Base-by-base conservation (phyloP, 2,329 filamentous ascomycete genomes). In the Colletotrichum sp. region DNA sequence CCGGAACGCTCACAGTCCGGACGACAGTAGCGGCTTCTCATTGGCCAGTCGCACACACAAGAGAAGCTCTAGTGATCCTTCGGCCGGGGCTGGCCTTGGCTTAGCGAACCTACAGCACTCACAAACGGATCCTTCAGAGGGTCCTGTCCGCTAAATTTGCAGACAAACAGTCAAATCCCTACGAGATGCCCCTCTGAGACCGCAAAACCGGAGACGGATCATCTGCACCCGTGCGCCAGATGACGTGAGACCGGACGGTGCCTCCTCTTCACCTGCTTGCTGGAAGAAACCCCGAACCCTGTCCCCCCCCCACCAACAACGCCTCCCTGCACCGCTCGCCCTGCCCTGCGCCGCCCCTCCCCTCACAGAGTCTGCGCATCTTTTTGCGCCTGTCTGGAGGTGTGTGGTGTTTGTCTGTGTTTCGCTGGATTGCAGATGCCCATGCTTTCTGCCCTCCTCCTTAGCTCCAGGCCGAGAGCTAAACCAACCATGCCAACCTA, bases 221-320 rank as follows among this genome's bases (percentile, higher is more conserved):
- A 34, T 68, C 36, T 63, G 69, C 39, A 72, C 36, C 73, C 73
- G 72, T 64, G 55, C 69, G 72, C 69, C n/a, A 44, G 69, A 75
- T 75, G 73, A 75, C 73, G 68, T 75, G 69, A 75, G 73, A 72
- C 32, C 16, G 26, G 28, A 62, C 30, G 18, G 36, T 39, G 0
- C 36, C 36, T 18, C 36, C 36, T 39, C 36, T 39, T 39, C 36
- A 39, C 36, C 36, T 39, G 36, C 36, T 39, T 39, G 36, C 36
- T 39, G 36, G 16, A 28, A n/a, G 16, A 62, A 28, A 57, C 68
- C 30, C 68, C 13, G 57, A 28, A 30, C 26, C 63, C 63, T 28
- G 32, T n/a, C 16, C 62, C 32, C 60, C 66, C 28, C 34, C 36
- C 18, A 22, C 60, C 18, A 15, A 22, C 44, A 8, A 28, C 65